Evolutionary conservation across 306 rosid genomes (phyloP).

Genomic region (Sesbania bispinosa): DNA sequence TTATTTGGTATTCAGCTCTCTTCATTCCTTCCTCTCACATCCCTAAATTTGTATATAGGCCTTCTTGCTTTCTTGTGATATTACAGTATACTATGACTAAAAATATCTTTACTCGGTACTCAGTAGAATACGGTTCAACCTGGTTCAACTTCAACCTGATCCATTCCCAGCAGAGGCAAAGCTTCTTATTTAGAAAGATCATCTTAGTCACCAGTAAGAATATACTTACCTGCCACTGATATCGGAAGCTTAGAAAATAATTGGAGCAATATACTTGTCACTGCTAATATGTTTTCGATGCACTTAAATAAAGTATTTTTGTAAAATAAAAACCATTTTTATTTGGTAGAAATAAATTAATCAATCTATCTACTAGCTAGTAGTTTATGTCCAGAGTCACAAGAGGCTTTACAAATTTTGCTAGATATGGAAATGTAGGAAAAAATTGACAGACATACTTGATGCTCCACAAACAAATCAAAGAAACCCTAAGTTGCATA

Average conservation of each 20-base stretch:
- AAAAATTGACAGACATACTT: neutral
- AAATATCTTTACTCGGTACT: neutral
- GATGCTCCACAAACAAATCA: neutral
- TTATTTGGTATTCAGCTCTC: neutral
- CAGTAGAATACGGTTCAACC: neutral
- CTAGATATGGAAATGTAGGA: neutral
- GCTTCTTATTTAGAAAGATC: neutral
- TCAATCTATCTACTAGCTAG: neutral
- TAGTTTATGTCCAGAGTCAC: conserved; percentile 8
- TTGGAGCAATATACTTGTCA: neutral
- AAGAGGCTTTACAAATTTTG: neutral
- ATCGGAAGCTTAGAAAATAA: neutral
- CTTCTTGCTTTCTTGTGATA: neutral
- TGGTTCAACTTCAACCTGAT: neutral
- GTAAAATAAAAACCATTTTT: neutral
- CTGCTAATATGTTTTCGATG: neutral
- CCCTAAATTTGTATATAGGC: neutral
- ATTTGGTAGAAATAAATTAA: conserved; percentile 2
- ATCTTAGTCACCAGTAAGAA: neutral
- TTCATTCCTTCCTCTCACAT: neutral
- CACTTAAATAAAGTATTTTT: neutral
- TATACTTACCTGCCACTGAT: too few relatives aligned
- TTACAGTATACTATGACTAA: neutral
- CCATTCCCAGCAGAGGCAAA: neutral
- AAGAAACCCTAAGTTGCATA: conserved; percentile 5